Evolutionary conservation across 495 filamentous ascomycete genomes (phyloP).

Genomic region (Aspergillus campestris): DNA sequence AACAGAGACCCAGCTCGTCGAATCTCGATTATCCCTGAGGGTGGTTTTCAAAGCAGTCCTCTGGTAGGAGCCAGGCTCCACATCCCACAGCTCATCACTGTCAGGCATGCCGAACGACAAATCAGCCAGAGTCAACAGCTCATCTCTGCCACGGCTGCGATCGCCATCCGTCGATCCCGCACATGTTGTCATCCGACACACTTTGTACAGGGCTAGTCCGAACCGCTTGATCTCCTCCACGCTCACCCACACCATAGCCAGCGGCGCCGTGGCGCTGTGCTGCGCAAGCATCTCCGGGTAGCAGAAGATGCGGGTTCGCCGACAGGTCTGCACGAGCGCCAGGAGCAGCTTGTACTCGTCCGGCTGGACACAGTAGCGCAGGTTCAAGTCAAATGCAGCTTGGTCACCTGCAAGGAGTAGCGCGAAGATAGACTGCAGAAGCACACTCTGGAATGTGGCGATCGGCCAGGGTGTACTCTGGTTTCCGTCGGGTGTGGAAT

Average conservation of each 20-base stretch:
- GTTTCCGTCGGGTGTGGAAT: too few relatives aligned
- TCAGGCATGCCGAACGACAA: conserved; percentile 14
- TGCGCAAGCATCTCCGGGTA: conserved; percentile 16
- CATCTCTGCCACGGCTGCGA: too few relatives aligned
- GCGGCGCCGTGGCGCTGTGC: conserved; percentile 4
- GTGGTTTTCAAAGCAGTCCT: too few relatives aligned
- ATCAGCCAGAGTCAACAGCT: conserved; percentile 6
- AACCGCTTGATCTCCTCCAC: conserved; percentile 19
- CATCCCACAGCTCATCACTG: conserved; percentile 14
- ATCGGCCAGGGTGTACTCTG: conserved; percentile 9
- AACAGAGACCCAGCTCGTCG: too few relatives aligned
- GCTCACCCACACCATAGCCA: conserved; percentile 11
- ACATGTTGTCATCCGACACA: conserved; percentile 4
- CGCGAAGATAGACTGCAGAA: conserved; percentile 13
- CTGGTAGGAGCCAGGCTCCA: background rate
- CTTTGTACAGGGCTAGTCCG: conserved; percentile 14
- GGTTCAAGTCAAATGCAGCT: background rate
- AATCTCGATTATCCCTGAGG: too few relatives aligned
- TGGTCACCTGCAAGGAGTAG: conserved; percentile 6
- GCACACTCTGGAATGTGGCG: conserved; percentile 14
- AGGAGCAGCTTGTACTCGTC: conserved; percentile 6
- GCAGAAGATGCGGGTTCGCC: conserved; percentile 9
- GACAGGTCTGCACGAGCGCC: conserved; percentile 11
- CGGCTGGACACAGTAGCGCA: conserved; percentile 4
- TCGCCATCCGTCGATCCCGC: background rate